Conservation (phyloP, 805 yeast genomes). For the Saturnispora ahearnii region DNA sequence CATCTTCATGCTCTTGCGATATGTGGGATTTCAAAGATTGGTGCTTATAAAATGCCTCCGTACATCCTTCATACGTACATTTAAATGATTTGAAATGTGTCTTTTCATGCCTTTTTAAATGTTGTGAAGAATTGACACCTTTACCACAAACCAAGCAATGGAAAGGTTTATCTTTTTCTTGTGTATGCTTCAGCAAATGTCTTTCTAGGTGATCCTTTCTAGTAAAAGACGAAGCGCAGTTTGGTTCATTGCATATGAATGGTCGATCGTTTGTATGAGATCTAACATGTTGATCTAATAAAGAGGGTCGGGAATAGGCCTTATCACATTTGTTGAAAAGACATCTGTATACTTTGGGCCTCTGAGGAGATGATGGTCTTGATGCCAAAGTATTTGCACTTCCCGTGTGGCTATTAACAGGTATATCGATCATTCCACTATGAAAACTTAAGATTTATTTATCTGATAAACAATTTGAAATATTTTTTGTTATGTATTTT, state of each 20-base stretch:
- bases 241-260: conserved; percentile 44
- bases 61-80: conserved; percentile 57
- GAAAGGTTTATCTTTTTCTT: conserved; percentile 51
- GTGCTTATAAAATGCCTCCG: conserved; percentile 61
- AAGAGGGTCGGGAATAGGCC: conserved; percentile 71
- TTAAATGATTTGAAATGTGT: conserved; percentile 64
- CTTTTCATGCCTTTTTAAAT: conserved; percentile 69
- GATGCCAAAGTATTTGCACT: not conserved
- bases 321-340: conserved; percentile 59
- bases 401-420: not conserved
- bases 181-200: conserved; percentile 57
- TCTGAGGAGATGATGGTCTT: conserved; percentile 31
- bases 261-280: conserved; percentile 79
- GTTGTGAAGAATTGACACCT: conserved; percentile 76
- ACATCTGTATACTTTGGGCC: conserved; percentile 60
- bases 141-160: conserved; percentile 69
- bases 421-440: not conserved
- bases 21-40: conserved; percentile 70
- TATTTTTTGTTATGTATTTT: not conserved
- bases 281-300: conserved; percentile 72
- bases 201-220: conserved; percentile 77
- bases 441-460: conserved; percentile 6
- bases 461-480: not conserved
- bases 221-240: conserved; percentile 57
- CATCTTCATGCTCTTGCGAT: conserved; percentile 47